Conservation (phyloP, 2,329 filamentous ascomycete genomes). For the Beauveria bassiana region DNA sequence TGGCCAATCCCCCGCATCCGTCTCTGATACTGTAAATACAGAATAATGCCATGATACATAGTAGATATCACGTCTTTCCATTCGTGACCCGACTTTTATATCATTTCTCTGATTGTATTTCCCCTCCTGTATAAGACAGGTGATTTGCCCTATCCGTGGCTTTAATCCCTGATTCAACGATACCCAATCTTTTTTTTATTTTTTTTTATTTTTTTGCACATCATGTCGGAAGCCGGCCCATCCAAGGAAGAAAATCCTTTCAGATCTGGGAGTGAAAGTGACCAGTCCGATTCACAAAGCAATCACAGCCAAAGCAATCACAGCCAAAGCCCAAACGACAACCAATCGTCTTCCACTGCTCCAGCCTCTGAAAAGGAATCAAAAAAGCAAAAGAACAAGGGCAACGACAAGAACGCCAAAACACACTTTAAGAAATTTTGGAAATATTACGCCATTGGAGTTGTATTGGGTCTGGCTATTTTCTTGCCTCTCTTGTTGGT, state of each 20-base stretch:
- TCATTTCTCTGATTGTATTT: background rate
- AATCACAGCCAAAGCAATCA: background rate
- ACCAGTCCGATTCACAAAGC: background rate
- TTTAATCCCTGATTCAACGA: background rate
- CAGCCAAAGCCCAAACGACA: background rate
- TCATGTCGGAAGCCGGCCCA: background rate
- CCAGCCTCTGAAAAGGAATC: background rate
- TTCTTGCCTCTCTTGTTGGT: conserved; percentile 4
- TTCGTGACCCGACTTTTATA: background rate
- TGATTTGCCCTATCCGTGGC: background rate
- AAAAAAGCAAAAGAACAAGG: background rate
- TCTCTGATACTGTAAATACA: background rate
- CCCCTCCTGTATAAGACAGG: background rate
- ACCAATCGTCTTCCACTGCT: background rate
- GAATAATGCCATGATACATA: background rate
- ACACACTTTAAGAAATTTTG: background rate
- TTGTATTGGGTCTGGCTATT: background rate
- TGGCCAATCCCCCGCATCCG: background rate
- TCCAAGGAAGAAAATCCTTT: background rate
- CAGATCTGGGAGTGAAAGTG: background rate
- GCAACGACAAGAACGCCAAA: background rate
- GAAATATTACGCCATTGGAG: background rate
- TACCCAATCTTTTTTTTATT: background rate
- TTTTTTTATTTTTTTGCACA: background rate
- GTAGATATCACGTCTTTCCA: background rate